A percentile compares a stretch with the other conserved stretches of the same genome.
These are phyloP conservation scores for Aspergillus biplanus DNA, from an alignment of 495 filamentous ascomycete species.

Conservation along the genomic window DNA sequence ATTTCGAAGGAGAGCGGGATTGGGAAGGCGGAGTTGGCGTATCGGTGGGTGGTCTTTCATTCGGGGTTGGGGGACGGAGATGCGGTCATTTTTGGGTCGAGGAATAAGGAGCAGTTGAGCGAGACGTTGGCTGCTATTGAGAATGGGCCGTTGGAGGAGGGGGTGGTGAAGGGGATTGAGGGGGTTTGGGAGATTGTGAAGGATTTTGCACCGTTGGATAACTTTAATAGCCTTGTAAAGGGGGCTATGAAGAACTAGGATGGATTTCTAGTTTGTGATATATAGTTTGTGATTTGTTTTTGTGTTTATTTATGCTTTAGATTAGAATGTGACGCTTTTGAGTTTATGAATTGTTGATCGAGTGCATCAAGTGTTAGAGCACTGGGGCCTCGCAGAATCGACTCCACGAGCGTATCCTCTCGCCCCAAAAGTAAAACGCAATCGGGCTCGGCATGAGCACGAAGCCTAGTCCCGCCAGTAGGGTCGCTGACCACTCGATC, in stretches of 20 bases:
- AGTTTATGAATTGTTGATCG: too few relatives aligned
- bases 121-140: conserved; percentile 41
- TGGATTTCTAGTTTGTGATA: too few relatives aligned
- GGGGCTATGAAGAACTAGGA: too few relatives aligned
- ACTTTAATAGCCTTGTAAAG: background rate
- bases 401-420: conserved; percentile 4
- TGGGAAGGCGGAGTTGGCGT: conserved; percentile 39
- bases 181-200: background rate
- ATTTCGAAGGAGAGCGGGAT: conserved; percentile 31
- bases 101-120: conserved; percentile 37
- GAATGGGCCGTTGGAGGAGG: conserved; percentile 34
- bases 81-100: conserved; percentile 48
- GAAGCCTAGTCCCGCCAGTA: background rate
- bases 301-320: too few relatives aligned
- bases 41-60: conserved; percentile 45
- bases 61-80: conserved; percentile 38
- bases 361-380: too few relatives aligned
- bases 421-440: conserved; percentile 9
- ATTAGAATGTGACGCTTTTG: too few relatives aligned
- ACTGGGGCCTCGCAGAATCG: conserved; percentile 8
- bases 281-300: too few relatives aligned
- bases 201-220: background rate
- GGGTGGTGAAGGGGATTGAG: background rate
- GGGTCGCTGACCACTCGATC: conserved; percentile 7
- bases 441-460: conserved; percentile 1